These are phyloP conservation scores for Pisolithus sp. DNA, from an alignment of 768 basidiomycete species.

Conservation along the genomic window DNA sequence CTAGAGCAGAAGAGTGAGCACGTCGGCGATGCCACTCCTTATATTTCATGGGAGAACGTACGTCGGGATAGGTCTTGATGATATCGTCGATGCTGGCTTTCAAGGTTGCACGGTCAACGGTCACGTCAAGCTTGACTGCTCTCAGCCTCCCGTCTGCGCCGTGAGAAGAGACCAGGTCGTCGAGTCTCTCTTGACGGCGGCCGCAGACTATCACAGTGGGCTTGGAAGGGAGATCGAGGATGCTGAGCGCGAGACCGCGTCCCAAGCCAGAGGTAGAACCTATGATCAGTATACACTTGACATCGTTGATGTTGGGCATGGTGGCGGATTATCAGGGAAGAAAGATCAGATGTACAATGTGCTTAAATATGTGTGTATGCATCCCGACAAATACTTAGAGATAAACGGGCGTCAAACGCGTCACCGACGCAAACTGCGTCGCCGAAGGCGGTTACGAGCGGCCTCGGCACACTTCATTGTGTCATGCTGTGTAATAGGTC, in stretches of 20 bases:
- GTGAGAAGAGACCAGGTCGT: conserved; percentile 33
- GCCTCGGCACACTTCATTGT: no score
- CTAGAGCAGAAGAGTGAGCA: conserved; percentile 24
- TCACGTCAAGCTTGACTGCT: conserved; percentile 39
- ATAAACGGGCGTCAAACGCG: no score
- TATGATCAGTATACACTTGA: conserved; percentile 46
- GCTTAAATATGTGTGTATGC: no score
- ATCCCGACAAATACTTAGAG: no score
- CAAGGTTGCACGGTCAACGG: conserved; percentile 31
- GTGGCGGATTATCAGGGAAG: neutral
- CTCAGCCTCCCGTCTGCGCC: conserved; percentile 30
- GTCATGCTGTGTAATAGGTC: no score
- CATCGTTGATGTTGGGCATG: conserved; percentile 36
- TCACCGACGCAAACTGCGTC: no score
- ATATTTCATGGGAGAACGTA: conserved; percentile 18
- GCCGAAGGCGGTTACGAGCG: no score
- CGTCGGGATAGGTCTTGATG: conserved; percentile 43
- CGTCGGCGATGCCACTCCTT: neutral
- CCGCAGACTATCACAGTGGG: conserved; percentile 48
- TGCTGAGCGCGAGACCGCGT: conserved; percentile 45
- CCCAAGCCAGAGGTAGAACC: conserved; percentile 59
- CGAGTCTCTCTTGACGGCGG: conserved; percentile 47
- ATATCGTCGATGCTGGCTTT: conserved; percentile 37
- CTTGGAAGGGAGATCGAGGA: conserved; percentile 40
- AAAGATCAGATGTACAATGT: neutral